Conservation (phyloP, 2,329 filamentous ascomycete genomes). For the Metarhizium robertsii region DNA sequence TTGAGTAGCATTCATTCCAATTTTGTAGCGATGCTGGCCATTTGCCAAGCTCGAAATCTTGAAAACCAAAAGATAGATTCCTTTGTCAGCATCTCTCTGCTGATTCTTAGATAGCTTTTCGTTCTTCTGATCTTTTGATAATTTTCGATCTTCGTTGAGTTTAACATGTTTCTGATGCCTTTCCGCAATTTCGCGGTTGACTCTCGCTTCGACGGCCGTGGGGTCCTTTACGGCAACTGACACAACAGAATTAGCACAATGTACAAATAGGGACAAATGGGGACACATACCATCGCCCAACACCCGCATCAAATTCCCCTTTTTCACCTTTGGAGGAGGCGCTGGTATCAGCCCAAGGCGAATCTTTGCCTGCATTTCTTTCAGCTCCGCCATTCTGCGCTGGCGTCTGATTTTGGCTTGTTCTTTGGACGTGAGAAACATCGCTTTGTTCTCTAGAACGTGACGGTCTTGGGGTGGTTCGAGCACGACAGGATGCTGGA, state of each 20-base stretch:
- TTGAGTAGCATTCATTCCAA: slow-evolving; percentile 87
- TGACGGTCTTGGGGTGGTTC: slow-evolving; percentile 88
- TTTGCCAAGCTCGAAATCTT: slow-evolving; percentile 84
- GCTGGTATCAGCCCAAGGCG: slow-evolving; percentile 81
- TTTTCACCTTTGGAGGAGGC: slow-evolving; percentile 92
- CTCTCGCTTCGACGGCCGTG: slow-evolving; percentile 89
- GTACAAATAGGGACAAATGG: neutral
- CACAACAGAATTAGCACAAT: neutral
- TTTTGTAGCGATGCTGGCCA: slow-evolving; percentile 87
- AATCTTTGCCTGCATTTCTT: slow-evolving; percentile 95
- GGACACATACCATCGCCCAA: slow-evolving; percentile 62
- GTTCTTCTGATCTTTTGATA: slow-evolving; percentile 78
- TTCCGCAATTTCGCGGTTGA: slow-evolving; percentile 86
- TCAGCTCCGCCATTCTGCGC: slow-evolving; percentile 82
- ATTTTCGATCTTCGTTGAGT: slow-evolving; percentile 73
- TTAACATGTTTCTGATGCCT: slow-evolving; percentile 69
- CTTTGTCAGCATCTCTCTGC: slow-evolving; percentile 78
- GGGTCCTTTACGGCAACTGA: slow-evolving; percentile 74
- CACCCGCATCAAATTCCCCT: slow-evolving; percentile 95
- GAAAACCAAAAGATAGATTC: slow-evolving; percentile 80
- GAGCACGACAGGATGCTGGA: slow-evolving; percentile 86
- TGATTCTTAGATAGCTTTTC: slow-evolving; percentile 80
- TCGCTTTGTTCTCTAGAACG: slow-evolving; percentile 68
- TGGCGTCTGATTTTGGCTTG: slow-evolving; percentile 85
- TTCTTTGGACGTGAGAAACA: slow-evolving; percentile 87